A percentile compares a stretch with the other conserved stretches of the same genome.
These are phyloP conservation scores for Kuraishia borneana DNA, from an alignment of 805 yeast species.

Conservation along the genomic window DNA sequence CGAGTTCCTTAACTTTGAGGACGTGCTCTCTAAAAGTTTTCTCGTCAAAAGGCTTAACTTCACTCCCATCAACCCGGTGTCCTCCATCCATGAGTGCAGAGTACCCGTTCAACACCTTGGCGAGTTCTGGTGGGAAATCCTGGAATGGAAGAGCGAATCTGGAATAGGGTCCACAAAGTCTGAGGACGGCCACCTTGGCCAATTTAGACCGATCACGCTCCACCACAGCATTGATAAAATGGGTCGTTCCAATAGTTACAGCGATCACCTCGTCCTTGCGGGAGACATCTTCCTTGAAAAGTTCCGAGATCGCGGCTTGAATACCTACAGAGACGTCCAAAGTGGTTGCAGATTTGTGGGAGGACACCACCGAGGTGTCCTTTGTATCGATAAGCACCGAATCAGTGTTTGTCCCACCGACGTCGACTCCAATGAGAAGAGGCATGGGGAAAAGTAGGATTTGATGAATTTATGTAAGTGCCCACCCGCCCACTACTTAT, in stretches of 20 bases:
- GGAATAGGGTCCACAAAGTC: conserved; percentile 32
- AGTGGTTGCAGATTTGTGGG: conserved; percentile 32
- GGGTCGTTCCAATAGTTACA: conserved; percentile 40
- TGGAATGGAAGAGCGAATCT: conserved; percentile 26
- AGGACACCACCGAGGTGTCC: conserved; percentile 24
- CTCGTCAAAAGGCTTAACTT: conserved; percentile 21
- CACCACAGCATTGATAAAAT: conserved; percentile 37
- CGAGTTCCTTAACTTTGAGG: conserved; percentile 17
- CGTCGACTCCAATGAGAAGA: conserved; percentile 32
- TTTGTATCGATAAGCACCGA: conserved; percentile 30
- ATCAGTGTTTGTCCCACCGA: conserved; percentile 42
- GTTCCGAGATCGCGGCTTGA: conserved; percentile 19
- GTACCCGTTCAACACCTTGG: conserved; percentile 22
- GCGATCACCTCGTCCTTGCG: conserved; percentile 18
- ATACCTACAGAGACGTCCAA: conserved; percentile 32
- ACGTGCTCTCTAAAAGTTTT: conserved; percentile 12
- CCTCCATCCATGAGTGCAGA: conserved; percentile 27
- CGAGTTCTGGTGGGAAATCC: conserved; percentile 30
- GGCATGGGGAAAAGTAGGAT: no score
- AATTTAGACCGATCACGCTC: conserved; percentile 30
- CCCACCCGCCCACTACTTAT: no score
- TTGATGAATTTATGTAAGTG: no score
- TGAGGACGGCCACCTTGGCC: conserved; percentile 31
- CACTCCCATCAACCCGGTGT: conserved; percentile 28
- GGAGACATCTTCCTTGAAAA: conserved; percentile 16